A percentile compares a stretch with the other conserved stretches of the same genome.
Evolutionary conservation across 164 flowering plant species (phyloP).

Genomic region (Hamamelis virginiana): DNA sequence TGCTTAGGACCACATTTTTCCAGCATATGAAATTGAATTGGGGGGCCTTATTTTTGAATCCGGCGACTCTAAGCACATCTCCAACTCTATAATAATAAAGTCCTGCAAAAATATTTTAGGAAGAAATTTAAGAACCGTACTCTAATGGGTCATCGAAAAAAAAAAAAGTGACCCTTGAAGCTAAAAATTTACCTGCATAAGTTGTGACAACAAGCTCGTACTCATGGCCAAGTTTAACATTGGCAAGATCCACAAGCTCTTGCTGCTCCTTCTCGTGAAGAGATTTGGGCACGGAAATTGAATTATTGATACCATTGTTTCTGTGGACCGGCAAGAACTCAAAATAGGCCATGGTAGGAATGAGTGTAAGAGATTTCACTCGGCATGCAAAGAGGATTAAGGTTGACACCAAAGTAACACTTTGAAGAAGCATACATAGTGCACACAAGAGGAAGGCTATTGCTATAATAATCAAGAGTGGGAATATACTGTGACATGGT

Average conservation of each 20-base stretch:
- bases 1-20: conserved; percentile 89
- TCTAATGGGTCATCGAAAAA: too few relatives aligned
- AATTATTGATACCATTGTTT: conserved; percentile 32
- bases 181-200: conserved; percentile 72
- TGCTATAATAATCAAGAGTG: conserved; percentile 82
- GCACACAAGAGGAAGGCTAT: conserved; percentile 86
- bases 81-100: conserved; percentile 89
- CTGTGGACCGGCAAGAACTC: conserved; percentile 84
- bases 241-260: conserved; percentile 74
- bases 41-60: conserved; percentile 97
- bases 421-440: conserved; percentile 98
- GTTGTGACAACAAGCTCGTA: conserved; percentile 98
- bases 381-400: conserved; percentile 81
- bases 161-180: too few relatives aligned
- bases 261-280: conserved; percentile 68
- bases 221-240: conserved; percentile 88
- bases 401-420: conserved; percentile 90
- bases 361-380: conserved; percentile 88
- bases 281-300: conserved; percentile 48
- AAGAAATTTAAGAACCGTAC: background rate
- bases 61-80: conserved; percentile 84
- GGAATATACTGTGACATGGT: conserved; percentile 98
- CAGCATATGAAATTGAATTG: conserved; percentile 92
- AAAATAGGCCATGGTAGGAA: conserved; percentile 90
- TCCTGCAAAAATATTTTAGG: conserved; percentile 38